Evolutionary conservation across 73 alveolate genomes (phyloP), one percentile per base, ranked within the genome.

Genomic region (Symbiodinium pilosum): DNA sequence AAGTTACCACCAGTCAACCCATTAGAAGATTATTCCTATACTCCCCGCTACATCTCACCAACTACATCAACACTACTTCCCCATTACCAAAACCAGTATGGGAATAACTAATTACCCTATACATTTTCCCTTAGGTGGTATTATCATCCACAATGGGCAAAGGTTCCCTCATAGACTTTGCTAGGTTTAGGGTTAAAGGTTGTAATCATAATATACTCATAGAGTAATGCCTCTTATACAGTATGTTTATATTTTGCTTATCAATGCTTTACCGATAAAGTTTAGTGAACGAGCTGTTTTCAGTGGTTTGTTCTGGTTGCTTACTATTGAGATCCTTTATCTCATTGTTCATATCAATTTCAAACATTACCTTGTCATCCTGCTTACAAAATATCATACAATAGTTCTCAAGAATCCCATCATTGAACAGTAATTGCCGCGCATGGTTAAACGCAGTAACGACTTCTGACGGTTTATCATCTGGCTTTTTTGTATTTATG

Each of bases 11-110:
- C 14, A 16, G 73, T 56, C 73, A 20, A 16, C 73, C 73, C 73
- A 56, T 20, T 16, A 56, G 73, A 56, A 56, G 73, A 16, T 20
- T 56, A 56, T 20, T 56, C 73, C 73, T 56, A 56, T 56, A 56
- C 73, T 56, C 73, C 73, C 73, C 73, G 73, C 73, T 56, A 56
- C 73, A 56, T 56, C 73, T 56, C 73, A 56, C 73, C 73, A 56
- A 56, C 73, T 12, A 56, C 3, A 56, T 56, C 73, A 56, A 26
- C 73, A 56, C 73, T 56, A 56, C 73, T 47, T 20, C 26, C 73
- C 73, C 73, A 56, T 56, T 5, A 56, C 73, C n/a, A 56, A 56
- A 16, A 56, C 32, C 14, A 56, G 73, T 56, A 56, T 56, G 14
- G 59, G 59, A 47, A 47, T 47, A 47, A 47, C 59, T 14, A 47